These are phyloP conservation scores for Linum tenue DNA, from an alignment of 345 rosid species.

Conservation along the genomic window DNA sequence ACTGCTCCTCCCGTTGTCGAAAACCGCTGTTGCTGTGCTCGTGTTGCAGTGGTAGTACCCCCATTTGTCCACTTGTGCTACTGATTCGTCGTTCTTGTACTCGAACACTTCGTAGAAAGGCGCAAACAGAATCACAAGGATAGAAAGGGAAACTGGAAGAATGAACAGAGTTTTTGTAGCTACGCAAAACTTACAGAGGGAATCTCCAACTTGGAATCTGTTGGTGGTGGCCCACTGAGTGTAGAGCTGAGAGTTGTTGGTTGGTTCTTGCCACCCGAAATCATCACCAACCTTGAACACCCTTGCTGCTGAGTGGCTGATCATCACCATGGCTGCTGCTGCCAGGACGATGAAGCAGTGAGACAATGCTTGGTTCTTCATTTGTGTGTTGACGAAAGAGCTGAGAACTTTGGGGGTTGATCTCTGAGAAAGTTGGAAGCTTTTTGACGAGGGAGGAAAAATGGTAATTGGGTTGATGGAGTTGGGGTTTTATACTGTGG, in stretches of 20 bases:
- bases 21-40: constrained; percentile 31
- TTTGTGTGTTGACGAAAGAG: background rate
- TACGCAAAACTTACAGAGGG: constrained; percentile 39
- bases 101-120: constrained; percentile 32
- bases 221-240: constrained; percentile 52
- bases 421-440: too few species aligned
- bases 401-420: too few species aligned
- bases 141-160: background rate
- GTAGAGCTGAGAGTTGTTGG: constrained; percentile 35
- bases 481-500: too few species aligned
- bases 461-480: too few species aligned
- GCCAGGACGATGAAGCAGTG: background rate
- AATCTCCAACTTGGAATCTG: constrained; percentile 61
- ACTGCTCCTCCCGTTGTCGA: constrained; percentile 54
- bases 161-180: background rate
- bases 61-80: constrained; percentile 68
- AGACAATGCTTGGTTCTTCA: background rate
- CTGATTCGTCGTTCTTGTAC: constrained; percentile 59
- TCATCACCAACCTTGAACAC: constrained; percentile 53
- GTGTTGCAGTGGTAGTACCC: constrained; percentile 64
- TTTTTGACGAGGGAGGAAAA: too few species aligned
- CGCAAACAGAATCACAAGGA: background rate
- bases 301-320: constrained; percentile 19
- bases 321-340: background rate
- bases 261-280: constrained; percentile 59